Evolutionary conservation across 2,329 filamentous ascomycete species (phyloP), one percentile per base, ranked within the genome.

Genomic region (Stemphylium vesicarium): DNA sequence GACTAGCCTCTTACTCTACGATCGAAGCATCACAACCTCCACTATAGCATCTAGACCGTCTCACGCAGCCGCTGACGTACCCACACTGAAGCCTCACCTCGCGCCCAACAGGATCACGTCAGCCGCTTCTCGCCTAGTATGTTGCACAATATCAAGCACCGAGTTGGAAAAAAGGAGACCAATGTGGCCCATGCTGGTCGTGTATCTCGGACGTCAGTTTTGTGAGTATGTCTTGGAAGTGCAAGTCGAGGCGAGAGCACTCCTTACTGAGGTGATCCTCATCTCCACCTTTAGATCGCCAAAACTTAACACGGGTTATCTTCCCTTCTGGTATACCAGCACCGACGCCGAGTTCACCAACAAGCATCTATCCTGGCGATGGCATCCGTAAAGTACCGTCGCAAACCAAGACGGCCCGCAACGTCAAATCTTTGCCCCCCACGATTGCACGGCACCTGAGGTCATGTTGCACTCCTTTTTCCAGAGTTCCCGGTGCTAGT

Each of bases 1-100:
- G 55, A 43, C 43, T 54, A 48, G 33, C 44, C 46, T 40, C 45
- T 44, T 18, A 24, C 41, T 31, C 15, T 15, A 26, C 16, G 37
- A 16, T 36, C 22, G 20, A 37, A 51, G 39, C 46, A 52, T 47
- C 40, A 24, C 48, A 40, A 39, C 40, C 36, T 56, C 40, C 37
- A 49, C 48, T 37, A 52, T 52, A 42, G 51, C 40, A 47, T 63
- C 60, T 62, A 63, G 56, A 62, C 50, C 52, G 35, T 55, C 40
- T 50, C 45, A 37, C 26, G 50, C 48, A 57, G 53, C 56, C 58
- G 53, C 53, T 62, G 58, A 63, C 58, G 53, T 60, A 48, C 37
- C 41, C 50, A 53, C 50, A 53, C 36, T 10, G 11, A 38, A 47
- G 44, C 36, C 40, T 48, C 31, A 48, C 41, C 38, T 41, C 36